Evolutionary conservation across 2,329 filamentous ascomycete species (phyloP).

Genomic region (Colletotrichum acutatum): DNA sequence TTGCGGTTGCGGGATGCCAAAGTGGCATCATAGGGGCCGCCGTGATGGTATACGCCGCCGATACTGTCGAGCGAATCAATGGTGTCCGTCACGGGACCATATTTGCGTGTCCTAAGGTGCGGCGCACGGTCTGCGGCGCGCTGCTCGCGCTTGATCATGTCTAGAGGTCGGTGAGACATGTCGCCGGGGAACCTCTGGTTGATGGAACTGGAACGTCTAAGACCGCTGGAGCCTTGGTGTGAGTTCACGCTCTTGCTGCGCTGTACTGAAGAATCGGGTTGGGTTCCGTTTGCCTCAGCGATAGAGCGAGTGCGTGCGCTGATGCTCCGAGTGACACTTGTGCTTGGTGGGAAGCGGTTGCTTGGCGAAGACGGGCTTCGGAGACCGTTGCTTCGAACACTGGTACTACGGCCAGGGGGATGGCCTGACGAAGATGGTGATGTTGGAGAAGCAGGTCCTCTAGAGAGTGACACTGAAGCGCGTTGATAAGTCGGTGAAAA

Average conservation of each 20-base stretch:
- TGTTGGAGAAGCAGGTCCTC: conserved; percentile 27
- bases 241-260: conserved; percentile 34
- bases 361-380: conserved; percentile 37
- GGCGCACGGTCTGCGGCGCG: conserved; percentile 74
- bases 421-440: conserved; percentile 37
- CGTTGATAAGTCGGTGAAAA: conserved; percentile 45
- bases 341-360: conserved; percentile 39
- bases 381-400: conserved; percentile 43
- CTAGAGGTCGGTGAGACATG: conserved; percentile 73
- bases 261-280: neutral
- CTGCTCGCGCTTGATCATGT: conserved; percentile 71
- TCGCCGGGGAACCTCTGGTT: conserved; percentile 72
- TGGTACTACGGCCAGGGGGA: conserved; percentile 37
- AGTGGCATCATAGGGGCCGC: conserved; percentile 89
- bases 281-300: neutral
- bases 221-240: conserved; percentile 22
- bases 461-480: conserved; percentile 40
- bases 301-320: conserved; percentile 34
- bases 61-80: conserved; percentile 85
- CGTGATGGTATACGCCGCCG: conserved; percentile 82
- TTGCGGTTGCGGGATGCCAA: conserved; percentile 78
- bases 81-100: conserved; percentile 75
- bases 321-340: conserved; percentile 47
- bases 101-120: conserved; percentile 74
- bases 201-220: conserved; percentile 55